Percentiles rank a stretch among this genome's conserved stretches.
phyloP scores from a whole-genome alignment of 1,284 basidiomycete genomes.

The Ustilago lituana region DNA sequence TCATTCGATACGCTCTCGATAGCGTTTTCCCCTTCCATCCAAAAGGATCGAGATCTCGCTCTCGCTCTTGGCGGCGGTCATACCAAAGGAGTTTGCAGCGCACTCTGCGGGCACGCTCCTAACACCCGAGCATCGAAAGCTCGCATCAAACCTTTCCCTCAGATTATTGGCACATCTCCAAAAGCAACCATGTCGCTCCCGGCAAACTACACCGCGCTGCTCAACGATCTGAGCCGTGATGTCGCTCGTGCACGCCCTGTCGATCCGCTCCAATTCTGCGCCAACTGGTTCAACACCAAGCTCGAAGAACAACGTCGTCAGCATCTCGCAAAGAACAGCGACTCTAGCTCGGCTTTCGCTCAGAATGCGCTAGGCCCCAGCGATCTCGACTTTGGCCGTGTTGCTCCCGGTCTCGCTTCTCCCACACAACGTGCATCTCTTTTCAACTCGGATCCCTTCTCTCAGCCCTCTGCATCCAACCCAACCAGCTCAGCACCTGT shows the following conservation, averaged over 20 bases:
- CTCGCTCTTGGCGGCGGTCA: too few relatives aligned
- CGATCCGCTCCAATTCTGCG: constrained; percentile 91
- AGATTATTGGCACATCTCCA: too few relatives aligned
- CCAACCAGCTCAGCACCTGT: constrained; percentile 12
- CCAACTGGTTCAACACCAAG: constrained; percentile 91
- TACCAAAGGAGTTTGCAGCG: too few relatives aligned
- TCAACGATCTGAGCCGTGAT: constrained; percentile 87
- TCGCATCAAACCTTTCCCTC: too few relatives aligned
- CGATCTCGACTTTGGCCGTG: constrained; percentile 24
- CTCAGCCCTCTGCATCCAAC: constrained; percentile 4
- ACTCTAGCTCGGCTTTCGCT: constrained; percentile 51
- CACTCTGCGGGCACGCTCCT: too few relatives aligned
- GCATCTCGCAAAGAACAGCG: constrained; percentile 69
- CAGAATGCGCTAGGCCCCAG: constrained; percentile 19
- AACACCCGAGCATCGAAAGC: too few relatives aligned
- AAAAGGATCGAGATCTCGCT: too few relatives aligned
- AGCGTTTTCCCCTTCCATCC: too few relatives aligned
- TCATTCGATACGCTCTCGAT: too few relatives aligned
- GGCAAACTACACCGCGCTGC: constrained; percentile 69
- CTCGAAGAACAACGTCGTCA: constrained; percentile 83
- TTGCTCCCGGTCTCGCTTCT: constrained; percentile 32
- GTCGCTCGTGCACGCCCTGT: constrained; percentile 82
- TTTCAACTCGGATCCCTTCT: constrained; percentile 38
- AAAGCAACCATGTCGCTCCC: constrained; percentile 45
- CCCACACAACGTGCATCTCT: constrained; percentile 43